Base-by-base conservation (phyloP, 495 filamentous ascomycete species). In the Pseudoneurospora amorphoporcata region DNA sequence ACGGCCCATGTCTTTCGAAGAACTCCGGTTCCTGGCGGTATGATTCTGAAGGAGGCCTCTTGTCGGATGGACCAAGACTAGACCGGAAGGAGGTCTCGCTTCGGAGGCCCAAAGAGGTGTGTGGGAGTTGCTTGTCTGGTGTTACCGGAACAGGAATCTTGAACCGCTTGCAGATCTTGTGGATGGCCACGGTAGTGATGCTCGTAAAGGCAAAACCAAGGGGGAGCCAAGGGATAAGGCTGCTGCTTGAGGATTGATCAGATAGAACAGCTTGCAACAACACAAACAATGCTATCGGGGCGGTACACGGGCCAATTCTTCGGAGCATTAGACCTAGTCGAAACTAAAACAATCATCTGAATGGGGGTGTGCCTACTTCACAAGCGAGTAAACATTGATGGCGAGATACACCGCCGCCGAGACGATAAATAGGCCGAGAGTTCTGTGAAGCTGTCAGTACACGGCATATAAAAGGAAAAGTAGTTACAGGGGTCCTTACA, bases 151-250 rank as follows among this genome's bases (percentile, higher is more conserved):
- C 19, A 6, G 8, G 37, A 8, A 39, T n/a, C 58, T 40, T 37
- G 12, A 42, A 14, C 12, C 41, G 61, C 42, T 37, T 65, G 17
- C 53, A 70, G n/a, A 73, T 16, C 29, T 73, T 41, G 35, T 78
- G 19, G 9, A 74, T 35, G 8, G 70, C 75, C 32, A 78, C 71
- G 1, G 76, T 78, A 7, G 40, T 23, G 7, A 79, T 69, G 69
- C 75, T 78, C 9, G 61, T 71, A 7, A 65, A 69, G 3, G 75
- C 73, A 23, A 74, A 71, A 16, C 75, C 77, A 2, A 78, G 65
- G 29, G 77, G 77, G 8, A 79, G 68, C 77, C 77, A 79, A 4
- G 77, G 77, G 17, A 76, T 68, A 38, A 79, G 72, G 7, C 77
- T 73, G 10, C 32, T 69, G 43, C 70, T 72, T 17, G 72, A 65